phyloP scores from a whole-genome alignment of 1,284 basidiomycete genomes.

The Ceratobasidium sp. region DNA sequence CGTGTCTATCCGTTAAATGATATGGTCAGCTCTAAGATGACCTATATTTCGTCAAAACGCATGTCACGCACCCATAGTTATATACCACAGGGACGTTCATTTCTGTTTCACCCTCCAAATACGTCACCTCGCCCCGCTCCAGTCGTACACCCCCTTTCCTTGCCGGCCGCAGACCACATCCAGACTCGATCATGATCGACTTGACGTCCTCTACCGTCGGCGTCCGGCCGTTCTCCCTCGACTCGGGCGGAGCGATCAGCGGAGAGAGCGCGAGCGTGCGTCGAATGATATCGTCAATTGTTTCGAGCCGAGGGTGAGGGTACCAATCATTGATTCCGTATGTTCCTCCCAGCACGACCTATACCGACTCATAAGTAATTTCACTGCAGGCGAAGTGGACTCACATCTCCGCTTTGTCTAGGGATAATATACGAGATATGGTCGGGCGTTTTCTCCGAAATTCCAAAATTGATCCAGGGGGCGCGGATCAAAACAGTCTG shows the following conservation, averaged over 20 bases:
- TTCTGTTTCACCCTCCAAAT: conserved; percentile 47
- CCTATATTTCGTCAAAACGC: not conserved
- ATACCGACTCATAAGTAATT: conserved; percentile 16
- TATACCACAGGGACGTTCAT: conserved; percentile 56
- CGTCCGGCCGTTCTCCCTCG: conserved; percentile 56
- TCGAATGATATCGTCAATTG: conserved; percentile 68
- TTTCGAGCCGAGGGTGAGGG: conserved; percentile 68
- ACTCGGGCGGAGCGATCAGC: conserved; percentile 69
- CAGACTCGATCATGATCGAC: conserved; percentile 71
- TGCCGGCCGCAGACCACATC: conserved; percentile 65
- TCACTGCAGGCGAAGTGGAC: conserved; percentile 50
- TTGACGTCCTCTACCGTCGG: conserved; percentile 72
- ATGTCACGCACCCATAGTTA: conserved; percentile 60
- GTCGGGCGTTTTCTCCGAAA: conserved; percentile 57
- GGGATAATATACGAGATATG: conserved; percentile 78
- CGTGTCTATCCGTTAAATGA: conserved; percentile 58
- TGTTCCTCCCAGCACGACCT: conserved; percentile 76
- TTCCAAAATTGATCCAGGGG: conserved; percentile 68
- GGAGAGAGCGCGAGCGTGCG: conserved; percentile 69
- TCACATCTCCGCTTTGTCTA: conserved; percentile 70
- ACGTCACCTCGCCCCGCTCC: conserved; percentile 54
- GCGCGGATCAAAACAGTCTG: conserved; percentile 64
- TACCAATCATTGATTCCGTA: conserved; percentile 73
- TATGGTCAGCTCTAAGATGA: conserved; percentile 47
- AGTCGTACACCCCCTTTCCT: conserved; percentile 62